Base-by-base conservation (phyloP, 2,329 filamentous ascomycete genomes). In the Ceratocystis harringtonii region DNA sequence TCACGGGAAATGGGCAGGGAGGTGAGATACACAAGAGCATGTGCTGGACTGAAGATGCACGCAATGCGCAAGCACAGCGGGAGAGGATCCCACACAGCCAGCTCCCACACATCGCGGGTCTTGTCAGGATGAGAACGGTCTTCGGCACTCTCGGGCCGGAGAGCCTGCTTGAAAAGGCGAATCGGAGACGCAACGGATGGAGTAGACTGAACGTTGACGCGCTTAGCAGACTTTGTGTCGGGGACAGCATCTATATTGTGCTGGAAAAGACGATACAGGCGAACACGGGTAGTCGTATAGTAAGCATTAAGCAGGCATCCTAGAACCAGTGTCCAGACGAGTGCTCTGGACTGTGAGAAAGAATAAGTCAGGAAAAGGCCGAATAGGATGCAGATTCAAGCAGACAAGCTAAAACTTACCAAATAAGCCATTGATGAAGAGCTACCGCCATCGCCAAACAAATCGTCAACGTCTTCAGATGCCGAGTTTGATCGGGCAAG, bases 221-320 rank as follows among this genome's bases (percentile, higher is more conserved):
- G 86, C 68, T 86, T 88, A 5, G 90, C 94, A 6, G 91, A 96
- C 1, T 91, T 88, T 0, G 94, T 97, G 22, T 83, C 80, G 3
- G 88, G 87, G 28, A 83, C 77, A 62, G 82, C 79, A 66, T 97
- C 90, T 68, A 97, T 87, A 45, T 87, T 84, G 68, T 85, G 86
- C 75, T 95, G 90, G 75, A 99, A 99, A 36, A 99, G 80, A 69
- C 94, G 86, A 77, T 99, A 99, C 71, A 89, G 85, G 68, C 91
- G 87, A 71, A 85, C 90, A 70, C 90, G 86, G 65, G 82, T 83
- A 73, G 96, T 88, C 32, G 91, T 89, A 75, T 92, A 92, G 71
- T 87, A 79, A 2, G 90, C 85, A 75, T 99, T 99, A 32, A 81
- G 72, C 48, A 82, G 72, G n/a, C 90, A 91, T 57, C 89, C 76